Percentiles rank a stretch among this genome's conserved stretches.
Evolutionary conservation across 2,329 filamentous ascomycete genomes (phyloP).

Genomic region (Fusarium torulosum): DNA sequence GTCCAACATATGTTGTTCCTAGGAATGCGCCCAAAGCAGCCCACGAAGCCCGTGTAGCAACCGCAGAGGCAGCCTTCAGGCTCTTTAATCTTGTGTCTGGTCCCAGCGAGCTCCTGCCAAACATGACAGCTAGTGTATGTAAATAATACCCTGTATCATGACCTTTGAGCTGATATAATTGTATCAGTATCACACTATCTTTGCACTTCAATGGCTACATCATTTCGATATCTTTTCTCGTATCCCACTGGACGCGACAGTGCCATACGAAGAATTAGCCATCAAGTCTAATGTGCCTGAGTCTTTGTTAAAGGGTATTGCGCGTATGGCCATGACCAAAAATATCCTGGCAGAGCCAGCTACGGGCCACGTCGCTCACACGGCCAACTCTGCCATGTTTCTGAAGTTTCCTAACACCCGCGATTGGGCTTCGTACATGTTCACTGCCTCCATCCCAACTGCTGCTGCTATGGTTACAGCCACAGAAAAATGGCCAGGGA

Average conservation of each 20-base stretch:
- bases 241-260: neutral
- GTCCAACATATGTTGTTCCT: constrained; percentile 15
- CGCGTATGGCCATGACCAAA: constrained; percentile 18
- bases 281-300: neutral
- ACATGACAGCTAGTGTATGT: constrained; percentile 12
- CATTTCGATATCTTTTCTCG: neutral
- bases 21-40: constrained; percentile 6
- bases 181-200: constrained; percentile 9
- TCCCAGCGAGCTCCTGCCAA: constrained; percentile 7
- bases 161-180: neutral
- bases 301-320: constrained; percentile 8
- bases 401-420: neutral
- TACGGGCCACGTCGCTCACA: neutral
- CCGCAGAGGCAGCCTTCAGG: constrained; percentile 1
- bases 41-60: constrained; percentile 4
- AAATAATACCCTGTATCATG: neutral
- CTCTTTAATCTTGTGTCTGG: constrained; percentile 10
- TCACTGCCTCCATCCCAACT: constrained; percentile 1
- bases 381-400: constrained; percentile 9
- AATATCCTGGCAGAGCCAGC: neutral
- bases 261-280: neutral
- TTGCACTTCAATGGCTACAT: constrained; percentile 7
- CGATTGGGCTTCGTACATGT: constrained; percentile 19
- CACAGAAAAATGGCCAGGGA: constrained; percentile 8
- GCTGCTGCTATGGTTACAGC: constrained; percentile 14